Base-by-base conservation (phyloP, 2,329 filamentous ascomycete genomes). In the Monilinia polystroma region DNA sequence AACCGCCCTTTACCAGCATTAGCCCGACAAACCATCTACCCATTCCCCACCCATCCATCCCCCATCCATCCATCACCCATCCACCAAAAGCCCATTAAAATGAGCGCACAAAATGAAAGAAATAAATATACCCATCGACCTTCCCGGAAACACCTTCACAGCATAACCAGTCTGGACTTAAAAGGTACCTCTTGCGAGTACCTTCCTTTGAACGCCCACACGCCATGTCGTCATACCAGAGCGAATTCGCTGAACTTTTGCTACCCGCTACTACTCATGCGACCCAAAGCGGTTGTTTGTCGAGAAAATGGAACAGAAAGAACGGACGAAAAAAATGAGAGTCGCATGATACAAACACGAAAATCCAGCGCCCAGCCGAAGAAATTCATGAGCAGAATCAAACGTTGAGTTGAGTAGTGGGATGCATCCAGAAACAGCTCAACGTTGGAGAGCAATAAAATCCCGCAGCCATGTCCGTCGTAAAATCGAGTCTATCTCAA, bases 271-370 rank as follows among this genome's bases (percentile, higher is more conserved):
- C 70, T 69, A 68, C 69, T 72, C 69, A 69, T 72, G 70, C 70
- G 72, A 75, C 70, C 63, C 69, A 68, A 72, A 68, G 71, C 67
- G 63, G 62, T 66, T 45, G 68, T 70, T 66, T 64, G 70, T 67
- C 51, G 63, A 71, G 69, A 68, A 69, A 67, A 59, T 70, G 23
- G n/a, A 58, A 56, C 26, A 41, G 53, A 68, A 66, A 65, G 55
- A 68, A 23, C 23, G 18, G 29, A 64, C 66, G 54, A 65, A 57
- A 68, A 68, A 71, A 75, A 73, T 64, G 69, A 74, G 72, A 73
- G 67, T 76, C 73, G 73, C 75, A 76, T 76, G 74, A 69, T 76
- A 75, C 73, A 75, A 75, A 74, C 73, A 67, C 68, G 73, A 71
- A 72, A 68, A 68, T 58, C 62, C 64, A 66, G 66, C 64, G 63